Evolutionary conservation across 805 yeast species (phyloP), one percentile per base, ranked within the genome.

Genomic region (Tetrapisispora fleetii): DNA sequence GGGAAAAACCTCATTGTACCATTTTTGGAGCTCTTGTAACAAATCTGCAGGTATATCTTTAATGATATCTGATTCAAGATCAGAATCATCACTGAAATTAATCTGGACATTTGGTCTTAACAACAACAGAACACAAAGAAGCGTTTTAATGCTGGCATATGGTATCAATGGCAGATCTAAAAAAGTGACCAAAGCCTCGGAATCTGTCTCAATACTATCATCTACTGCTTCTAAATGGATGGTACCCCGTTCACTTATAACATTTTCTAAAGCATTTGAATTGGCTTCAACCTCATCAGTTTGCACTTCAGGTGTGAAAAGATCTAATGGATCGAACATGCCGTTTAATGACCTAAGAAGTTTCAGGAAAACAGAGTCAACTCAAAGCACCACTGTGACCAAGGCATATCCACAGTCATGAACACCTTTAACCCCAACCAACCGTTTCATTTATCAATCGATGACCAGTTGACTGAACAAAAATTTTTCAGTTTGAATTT

Each of bases 81-180:
- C 41, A 48, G 22, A 18, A 37, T 17, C 37, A 47, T 16, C 53
- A 51, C 6, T 18, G 60, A 84, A 82, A 60, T 84, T 80, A 50
- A 72, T 71, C 24, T 75, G 73, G 21, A 69, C 70, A 19, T 71
- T 72, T 0, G 78, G 79, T 4, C 74, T 61, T 37, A 84, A 61
- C 2, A 83, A 64, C 40, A 67, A 62, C 3, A 85, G 61, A 1
- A 81, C 56, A 1, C 74, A 62, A 2, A 66, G 17, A 0, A 83
- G 55, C 0, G 76, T 79, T 1, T 52, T 58, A 7, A 60, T 60
- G 1, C 85, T 78, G 0, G 86, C 82, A 18, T 63, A 58, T 11
- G 54, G 56, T 6, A 66, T 64, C 3, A 63, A 56, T 0, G 93
- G 91, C 2, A 84, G 63, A 57, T 85, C 91, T 5, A 81, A 67